Percentiles rank a stretch among this genome's conserved stretches.
These are phyloP conservation scores for Paracoccidioides lutzii DNA, from an alignment of 2,329 filamentous ascomycete species.

Conservation along the genomic window DNA sequence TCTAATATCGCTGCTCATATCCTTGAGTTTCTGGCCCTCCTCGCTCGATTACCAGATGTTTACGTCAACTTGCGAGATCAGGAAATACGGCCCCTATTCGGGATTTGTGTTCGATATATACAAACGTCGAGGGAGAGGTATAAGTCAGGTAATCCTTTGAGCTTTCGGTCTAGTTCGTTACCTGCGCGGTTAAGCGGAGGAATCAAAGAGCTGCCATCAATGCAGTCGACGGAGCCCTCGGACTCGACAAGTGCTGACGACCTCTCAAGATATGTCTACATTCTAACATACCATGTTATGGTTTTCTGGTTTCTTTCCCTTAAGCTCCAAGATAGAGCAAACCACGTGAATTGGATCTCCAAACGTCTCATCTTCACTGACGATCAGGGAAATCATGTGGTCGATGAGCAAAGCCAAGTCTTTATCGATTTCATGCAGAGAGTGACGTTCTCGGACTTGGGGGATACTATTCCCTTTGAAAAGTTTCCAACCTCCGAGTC, in stretches of 20 bases:
- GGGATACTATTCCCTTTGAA: constrained; percentile 45
- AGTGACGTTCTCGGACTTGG: constrained; percentile 71
- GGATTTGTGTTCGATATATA: constrained; percentile 85
- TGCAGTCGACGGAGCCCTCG: constrained; percentile 17
- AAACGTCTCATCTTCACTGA: constrained; percentile 71
- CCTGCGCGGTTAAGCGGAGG: constrained; percentile 32
- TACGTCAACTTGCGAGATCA: constrained; percentile 84
- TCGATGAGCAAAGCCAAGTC: constrained; percentile 86
- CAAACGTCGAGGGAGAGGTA: constrained; percentile 64
- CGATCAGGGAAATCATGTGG: constrained; percentile 55
- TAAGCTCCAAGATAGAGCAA: constrained; percentile 69
- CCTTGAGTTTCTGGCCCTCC: constrained; percentile 80
- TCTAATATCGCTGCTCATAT: constrained; percentile 87
- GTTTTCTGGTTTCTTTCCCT: constrained; percentile 93
- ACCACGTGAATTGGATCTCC: constrained; percentile 80
- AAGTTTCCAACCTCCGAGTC: constrained; percentile 29
- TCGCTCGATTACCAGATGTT: constrained; percentile 71
- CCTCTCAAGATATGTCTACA: constrained; percentile 84
- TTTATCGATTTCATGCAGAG: constrained; percentile 92
- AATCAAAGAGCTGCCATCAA: constrained; percentile 29
- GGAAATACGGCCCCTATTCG: constrained; percentile 88
- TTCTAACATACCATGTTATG: constrained; percentile 86
- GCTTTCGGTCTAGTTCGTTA: constrained; percentile 22
- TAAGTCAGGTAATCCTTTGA: constrained; percentile 21
- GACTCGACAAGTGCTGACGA: constrained; percentile 49